Conservation (phyloP, 1,284 basidiomycete genomes). For the Mycena sp. region DNA sequence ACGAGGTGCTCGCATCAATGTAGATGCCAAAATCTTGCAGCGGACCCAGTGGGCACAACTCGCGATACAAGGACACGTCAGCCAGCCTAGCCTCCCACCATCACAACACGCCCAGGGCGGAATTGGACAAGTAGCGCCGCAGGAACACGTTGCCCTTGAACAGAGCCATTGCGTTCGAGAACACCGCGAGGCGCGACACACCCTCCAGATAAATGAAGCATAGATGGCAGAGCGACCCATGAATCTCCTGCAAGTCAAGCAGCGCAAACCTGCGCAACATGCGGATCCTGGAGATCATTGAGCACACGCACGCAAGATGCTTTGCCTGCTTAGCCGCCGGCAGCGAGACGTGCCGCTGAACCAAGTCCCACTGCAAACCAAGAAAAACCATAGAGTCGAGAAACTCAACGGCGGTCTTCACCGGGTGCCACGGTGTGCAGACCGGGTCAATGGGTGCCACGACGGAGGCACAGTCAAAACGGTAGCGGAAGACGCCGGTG, state of each 20-base stretch:
- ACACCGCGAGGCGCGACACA: neutral
- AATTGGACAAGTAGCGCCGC: constrained; percentile 16
- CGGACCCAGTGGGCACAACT: constrained; percentile 3
- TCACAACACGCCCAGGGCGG: constrained; percentile 25
- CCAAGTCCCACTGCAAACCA: constrained; percentile 30
- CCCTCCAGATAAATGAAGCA: constrained; percentile 28
- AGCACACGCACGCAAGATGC: constrained; percentile 20
- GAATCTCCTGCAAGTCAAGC: constrained; percentile 1
- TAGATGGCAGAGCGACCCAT: constrained; percentile 25
- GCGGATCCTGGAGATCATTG: neutral
- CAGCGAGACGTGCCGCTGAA: constrained; percentile 13
- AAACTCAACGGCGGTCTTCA: constrained; percentile 20
- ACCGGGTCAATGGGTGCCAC: neutral
- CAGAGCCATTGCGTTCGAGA: constrained; percentile 24
- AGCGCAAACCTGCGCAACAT: too few relatives aligned
- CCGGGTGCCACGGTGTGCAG: constrained; percentile 15
- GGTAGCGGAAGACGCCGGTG: neutral
- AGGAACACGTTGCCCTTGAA: constrained; percentile 1
- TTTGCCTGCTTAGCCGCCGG: constrained; percentile 26
- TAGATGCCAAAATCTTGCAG: constrained; percentile 28
- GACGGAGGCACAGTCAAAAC: neutral
- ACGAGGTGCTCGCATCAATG: constrained; percentile 38
- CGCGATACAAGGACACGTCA: neutral
- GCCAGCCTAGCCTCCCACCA: constrained; percentile 32
- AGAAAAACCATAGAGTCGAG: constrained; percentile 3